Conservation (phyloP, 108 stramenopile genomes). For the Asterionellopsis glacialis region DNA sequence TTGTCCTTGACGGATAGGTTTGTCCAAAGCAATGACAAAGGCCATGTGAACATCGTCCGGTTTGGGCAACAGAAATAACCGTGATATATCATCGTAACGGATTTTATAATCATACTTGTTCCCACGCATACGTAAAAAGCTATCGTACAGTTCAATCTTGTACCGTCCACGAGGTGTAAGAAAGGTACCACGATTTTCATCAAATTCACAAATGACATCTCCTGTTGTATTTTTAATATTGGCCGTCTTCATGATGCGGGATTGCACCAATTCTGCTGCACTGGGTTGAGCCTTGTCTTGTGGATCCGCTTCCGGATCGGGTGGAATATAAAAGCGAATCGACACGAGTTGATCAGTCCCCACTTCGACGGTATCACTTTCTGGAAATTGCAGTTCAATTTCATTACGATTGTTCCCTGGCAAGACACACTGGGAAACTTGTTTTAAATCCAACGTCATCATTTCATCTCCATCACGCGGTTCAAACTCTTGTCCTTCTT, state of each 20-base stretch:
- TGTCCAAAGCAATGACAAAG: conserved; percentile 96
- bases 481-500: conserved; percentile 87
- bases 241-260: conserved; percentile 73
- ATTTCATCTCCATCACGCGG: conserved; percentile 81
- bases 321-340: conserved; percentile 91
- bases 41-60: conserved; percentile 92
- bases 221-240: conserved; percentile 90
- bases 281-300: conserved; percentile 64
- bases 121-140: conserved; percentile 86
- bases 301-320: conserved; percentile 83
- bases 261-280: conserved; percentile 74
- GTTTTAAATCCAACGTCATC: conserved; percentile 72
- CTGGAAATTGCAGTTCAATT: conserved; percentile 89
- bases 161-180: conserved; percentile 97
- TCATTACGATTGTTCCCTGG: conserved; percentile 89
- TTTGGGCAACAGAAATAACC: conserved; percentile 92
- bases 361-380: conserved; percentile 82
- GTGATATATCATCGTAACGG: conserved; percentile 92
- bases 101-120: conserved; percentile 99
- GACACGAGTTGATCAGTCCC: conserved; percentile 87
- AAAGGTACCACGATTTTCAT: conserved; percentile 90
- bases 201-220: conserved; percentile 86
- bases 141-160: conserved; percentile 89
- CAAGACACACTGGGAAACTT: conserved; percentile 85
- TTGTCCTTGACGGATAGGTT: conserved; percentile 97